Conservation (phyloP, 192 early-diverging fungal genomes). For the Coemansia sp. region DNA sequence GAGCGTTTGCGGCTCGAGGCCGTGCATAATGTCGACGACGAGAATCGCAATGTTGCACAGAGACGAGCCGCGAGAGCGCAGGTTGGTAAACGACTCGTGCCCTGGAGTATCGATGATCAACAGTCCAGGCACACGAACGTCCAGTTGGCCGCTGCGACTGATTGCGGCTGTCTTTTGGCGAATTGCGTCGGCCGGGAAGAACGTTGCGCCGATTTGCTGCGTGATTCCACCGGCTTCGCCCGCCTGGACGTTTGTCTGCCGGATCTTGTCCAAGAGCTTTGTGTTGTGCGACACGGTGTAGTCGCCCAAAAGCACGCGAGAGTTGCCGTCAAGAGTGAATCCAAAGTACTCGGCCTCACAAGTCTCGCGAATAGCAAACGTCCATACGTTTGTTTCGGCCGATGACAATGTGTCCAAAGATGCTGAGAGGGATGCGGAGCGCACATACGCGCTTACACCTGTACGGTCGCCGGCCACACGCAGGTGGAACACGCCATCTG, state of each 20-base stretch:
- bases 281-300: slow-evolving; percentile 72
- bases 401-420: background rate
- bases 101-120: slow-evolving; percentile 98
- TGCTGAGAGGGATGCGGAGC: slow-evolving; percentile 1
- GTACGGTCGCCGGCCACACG: background rate
- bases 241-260: slow-evolving; percentile 98
- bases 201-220: slow-evolving; percentile 99
- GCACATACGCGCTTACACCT: background rate
- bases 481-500: background rate
- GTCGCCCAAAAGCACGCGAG: slow-evolving; percentile 55
- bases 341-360: slow-evolving; percentile 56
- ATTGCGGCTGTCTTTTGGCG: slow-evolving; percentile 86
- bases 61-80: slow-evolving; percentile 92
- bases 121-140: slow-evolving; percentile 89
- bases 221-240: slow-evolving; percentile 99
- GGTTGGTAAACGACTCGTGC: slow-evolving; percentile 97
- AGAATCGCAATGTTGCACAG: slow-evolving; percentile 99
- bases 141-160: slow-evolving; percentile 57
- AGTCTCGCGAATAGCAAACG: slow-evolving; percentile 38
- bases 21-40: slow-evolving; percentile 99
- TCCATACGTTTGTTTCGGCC: slow-evolving; percentile 29
- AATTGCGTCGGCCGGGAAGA: slow-evolving; percentile 96
- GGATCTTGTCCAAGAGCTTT: slow-evolving; percentile 97
- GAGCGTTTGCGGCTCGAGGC: slow-evolving; percentile 96
- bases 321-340: slow-evolving; percentile 59